phyloP scores from a whole-genome alignment of 108 stramenopile genomes.

The Parietichytrium sp. region DNA sequence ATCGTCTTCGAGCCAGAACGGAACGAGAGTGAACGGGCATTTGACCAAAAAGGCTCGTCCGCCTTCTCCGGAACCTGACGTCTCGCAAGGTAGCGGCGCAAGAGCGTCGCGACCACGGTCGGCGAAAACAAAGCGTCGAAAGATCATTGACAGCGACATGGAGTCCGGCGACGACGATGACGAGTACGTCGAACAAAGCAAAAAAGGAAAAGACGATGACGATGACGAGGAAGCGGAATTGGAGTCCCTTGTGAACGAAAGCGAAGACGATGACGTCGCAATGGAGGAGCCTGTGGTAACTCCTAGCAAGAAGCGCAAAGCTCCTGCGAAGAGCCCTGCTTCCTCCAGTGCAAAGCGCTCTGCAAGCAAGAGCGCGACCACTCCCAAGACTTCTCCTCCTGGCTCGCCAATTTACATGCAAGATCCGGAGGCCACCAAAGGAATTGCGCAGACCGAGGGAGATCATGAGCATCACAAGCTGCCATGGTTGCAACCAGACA shows the following conservation, averaged over 20 bases:
- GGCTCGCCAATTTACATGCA: not conserved
- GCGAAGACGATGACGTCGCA: constrained; percentile 35
- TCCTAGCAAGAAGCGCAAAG: not conserved
- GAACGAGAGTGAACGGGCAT: constrained; percentile 1
- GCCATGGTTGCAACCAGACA: constrained; percentile 65
- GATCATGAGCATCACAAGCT: constrained; percentile 84
- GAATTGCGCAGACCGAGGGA: constrained; percentile 51
- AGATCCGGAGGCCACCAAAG: not conserved
- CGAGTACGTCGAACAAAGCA: not conserved
- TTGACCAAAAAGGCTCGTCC: not conserved
- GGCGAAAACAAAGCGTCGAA: not conserved
- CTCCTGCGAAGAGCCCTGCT: constrained; percentile 30
- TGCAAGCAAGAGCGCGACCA: constrained; percentile 55
- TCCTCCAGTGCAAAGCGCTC: constrained; percentile 57
- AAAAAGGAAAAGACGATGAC: constrained; percentile 49
- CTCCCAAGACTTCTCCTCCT: not conserved
- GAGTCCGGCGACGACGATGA: not conserved
- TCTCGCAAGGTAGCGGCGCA: not conserved
- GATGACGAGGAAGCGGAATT: not conserved
- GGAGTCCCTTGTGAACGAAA: constrained; percentile 40
- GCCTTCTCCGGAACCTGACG: not conserved
- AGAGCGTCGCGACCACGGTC: not conserved
- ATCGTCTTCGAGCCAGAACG: too few relatives aligned
- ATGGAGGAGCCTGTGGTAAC: constrained; percentile 35
- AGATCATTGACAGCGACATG: not conserved